Conservation (phyloP, 2,329 filamentous ascomycete genomes). For the Neopestalotiopsis sp. region DNA sequence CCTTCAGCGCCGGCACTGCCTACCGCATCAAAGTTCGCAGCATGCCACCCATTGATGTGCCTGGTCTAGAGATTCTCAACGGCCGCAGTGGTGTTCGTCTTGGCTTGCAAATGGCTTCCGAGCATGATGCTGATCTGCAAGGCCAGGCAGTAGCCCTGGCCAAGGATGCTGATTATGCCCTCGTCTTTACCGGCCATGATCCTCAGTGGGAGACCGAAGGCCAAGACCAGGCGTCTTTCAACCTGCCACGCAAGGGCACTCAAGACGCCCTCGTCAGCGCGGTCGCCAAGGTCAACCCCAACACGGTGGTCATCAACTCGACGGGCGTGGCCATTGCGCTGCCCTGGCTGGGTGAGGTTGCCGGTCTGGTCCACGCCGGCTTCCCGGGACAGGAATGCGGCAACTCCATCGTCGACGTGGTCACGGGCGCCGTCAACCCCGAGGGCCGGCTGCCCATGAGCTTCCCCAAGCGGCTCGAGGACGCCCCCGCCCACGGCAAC, state of each 20-base stretch:
- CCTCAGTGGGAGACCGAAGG: constrained; percentile 53
- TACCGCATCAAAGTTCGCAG: constrained; percentile 38
- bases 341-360: constrained; percentile 60
- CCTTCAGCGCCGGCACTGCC: constrained; percentile 33
- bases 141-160: constrained; percentile 61
- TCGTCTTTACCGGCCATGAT: constrained; percentile 69
- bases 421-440: constrained; percentile 68
- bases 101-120: constrained; percentile 36
- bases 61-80: constrained; percentile 36
- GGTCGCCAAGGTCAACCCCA: constrained; percentile 61
- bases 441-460: constrained; percentile 68
- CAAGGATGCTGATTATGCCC: constrained; percentile 63
- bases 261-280: constrained; percentile 65
- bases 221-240: constrained; percentile 75
- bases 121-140: constrained; percentile 41
- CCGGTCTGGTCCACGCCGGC: constrained; percentile 70
- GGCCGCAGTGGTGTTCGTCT: constrained; percentile 37
- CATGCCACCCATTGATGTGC: constrained; percentile 29
- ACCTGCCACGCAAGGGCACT: constrained; percentile 65
- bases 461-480: constrained; percentile 64
- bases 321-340: constrained; percentile 67
- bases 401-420: constrained; percentile 70
- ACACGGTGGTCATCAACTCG: constrained; percentile 66
- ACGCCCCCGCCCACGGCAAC: constrained; percentile 70
- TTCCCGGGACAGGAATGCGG: constrained; percentile 73